Base-by-base conservation (phyloP, 208 protist genomes). In the Angomonas desouzai region DNA sequence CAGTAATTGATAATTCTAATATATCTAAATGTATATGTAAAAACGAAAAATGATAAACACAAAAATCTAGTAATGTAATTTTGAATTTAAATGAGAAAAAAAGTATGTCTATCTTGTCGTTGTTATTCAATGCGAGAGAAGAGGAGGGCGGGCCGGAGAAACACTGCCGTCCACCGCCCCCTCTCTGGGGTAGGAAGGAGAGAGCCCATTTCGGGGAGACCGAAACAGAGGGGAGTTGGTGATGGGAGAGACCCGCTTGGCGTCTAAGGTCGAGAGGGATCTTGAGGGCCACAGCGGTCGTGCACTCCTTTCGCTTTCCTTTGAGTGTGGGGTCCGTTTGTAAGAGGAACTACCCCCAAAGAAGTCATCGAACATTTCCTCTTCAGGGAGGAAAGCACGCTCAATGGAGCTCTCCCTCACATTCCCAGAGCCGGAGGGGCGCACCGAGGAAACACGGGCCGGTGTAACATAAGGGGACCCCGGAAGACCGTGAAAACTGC, bases 131-230 rank as follows among this genome's bases (percentile, higher is more conserved):
- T 65, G 62, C 7, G 77, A 70, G 33, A 89, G 60, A 22, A 72
- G 67, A 1, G 83, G 83, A 7, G 77, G 84, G 28, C 80, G 62
- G 9, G 77, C 68, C 4, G 84, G 80, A 0, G 78, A 81, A 11
- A 61, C 49, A 59, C 70, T 85, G 10, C 84, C 84, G 49, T 91
- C 80, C 13, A 91, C 67, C 6, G 68, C 71, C 0, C 77, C 74
- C 7, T 67, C 40, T 32, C 66, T 70, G 55, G 55, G 36, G 30
- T 56, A 51, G 32, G 57, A 72, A 0, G 58, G 53, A 3, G 81
- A 84, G 18, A 87, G 60, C 4, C 81, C 45, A 51, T 51, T 27
- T 3, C 18, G 18, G 10, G 45, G n/a, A 16, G 45, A 27, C 6
- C 13, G 36, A 13, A 40, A 40, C 13, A 40, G 13, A 40, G 45